Evolutionary conservation across 164 flowering plant species (phyloP).

Genomic region (Houttuynia cordata): DNA sequence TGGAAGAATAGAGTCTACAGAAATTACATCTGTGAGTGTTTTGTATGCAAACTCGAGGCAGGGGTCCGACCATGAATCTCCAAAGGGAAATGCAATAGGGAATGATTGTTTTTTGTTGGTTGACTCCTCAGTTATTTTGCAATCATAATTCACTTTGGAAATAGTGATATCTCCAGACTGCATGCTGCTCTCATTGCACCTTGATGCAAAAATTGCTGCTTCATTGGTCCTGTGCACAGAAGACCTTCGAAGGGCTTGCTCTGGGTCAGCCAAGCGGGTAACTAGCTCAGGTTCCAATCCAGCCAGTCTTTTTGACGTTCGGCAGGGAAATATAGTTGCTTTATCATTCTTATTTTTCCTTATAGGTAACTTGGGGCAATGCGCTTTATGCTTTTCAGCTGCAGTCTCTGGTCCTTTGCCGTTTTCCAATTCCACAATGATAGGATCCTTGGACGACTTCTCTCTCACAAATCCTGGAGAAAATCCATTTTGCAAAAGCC

Average conservation of each 20-base stretch:
- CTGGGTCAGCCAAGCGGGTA: neutral
- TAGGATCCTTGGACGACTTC: no score
- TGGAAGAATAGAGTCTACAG: neutral
- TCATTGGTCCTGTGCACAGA: neutral
- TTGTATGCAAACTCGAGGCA: constrained; percentile 37
- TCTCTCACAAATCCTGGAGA: no score
- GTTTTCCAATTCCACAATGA: no score
- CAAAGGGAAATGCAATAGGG: constrained; percentile 10
- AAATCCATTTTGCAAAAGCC: no score
- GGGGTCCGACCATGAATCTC: constrained; percentile 26
- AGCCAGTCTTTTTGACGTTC: no score
- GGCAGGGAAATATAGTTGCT: no score
- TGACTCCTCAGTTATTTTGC: neutral
- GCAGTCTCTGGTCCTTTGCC: neutral
- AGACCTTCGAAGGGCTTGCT: neutral
- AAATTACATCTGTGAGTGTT: constrained; percentile 21
- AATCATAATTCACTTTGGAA: neutral
- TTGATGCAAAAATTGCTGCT: neutral
- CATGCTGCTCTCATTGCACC: no score
- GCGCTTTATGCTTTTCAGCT: neutral
- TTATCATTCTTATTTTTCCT: no score
- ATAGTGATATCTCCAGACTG: no score
- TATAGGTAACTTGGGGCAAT: no score
- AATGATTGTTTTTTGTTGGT: neutral
- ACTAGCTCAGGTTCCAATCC: no score